A percentile compares a stretch with the other conserved stretches of the same genome.
Evolutionary conservation across 495 filamentous ascomycete genomes (phyloP).

Genomic region (Penicillium odoratum): DNA sequence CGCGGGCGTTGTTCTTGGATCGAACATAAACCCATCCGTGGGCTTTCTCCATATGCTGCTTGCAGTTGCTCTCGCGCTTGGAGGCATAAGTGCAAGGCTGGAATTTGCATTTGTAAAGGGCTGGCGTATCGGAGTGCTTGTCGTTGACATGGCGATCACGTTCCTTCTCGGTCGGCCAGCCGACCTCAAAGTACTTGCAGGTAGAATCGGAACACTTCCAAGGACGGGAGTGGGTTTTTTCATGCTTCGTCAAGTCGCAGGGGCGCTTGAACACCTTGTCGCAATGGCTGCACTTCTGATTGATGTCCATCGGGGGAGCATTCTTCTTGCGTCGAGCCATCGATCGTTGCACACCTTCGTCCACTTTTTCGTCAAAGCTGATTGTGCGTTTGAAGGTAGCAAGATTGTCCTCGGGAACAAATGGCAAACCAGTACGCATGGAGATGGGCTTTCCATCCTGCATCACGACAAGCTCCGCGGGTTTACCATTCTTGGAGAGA

Average conservation of each 20-base stretch:
- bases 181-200: slow-evolving; percentile 84
- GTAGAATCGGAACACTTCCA: slow-evolving; percentile 81
- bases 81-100: slow-evolving; percentile 87
- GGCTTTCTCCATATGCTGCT: slow-evolving; percentile 99
- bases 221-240: slow-evolving; percentile 94
- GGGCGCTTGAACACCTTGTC: slow-evolving; percentile 90
- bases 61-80: slow-evolving; percentile 96
- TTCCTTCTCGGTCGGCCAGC: slow-evolving; percentile 98
- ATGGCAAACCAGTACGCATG: slow-evolving; percentile 61
- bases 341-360: slow-evolving; percentile 77
- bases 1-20: slow-evolving; percentile 84
- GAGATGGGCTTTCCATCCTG: slow-evolving; percentile 78
- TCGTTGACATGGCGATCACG: slow-evolving; percentile 93
- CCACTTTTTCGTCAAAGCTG: slow-evolving; percentile 52
- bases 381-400: slow-evolving; percentile 60
- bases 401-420: slow-evolving; percentile 38
- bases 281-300: slow-evolving; percentile 75
- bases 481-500: slow-evolving; percentile 70
- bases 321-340: slow-evolving; percentile 91
- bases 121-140: slow-evolving; percentile 79
- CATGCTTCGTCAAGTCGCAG: slow-evolving; percentile 92
- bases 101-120: slow-evolving; percentile 79
- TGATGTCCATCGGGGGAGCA: slow-evolving; percentile 66
- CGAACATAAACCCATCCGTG: slow-evolving; percentile 88
- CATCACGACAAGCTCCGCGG: slow-evolving; percentile 74